These are phyloP conservation scores for Echites panduratus DNA, from an alignment of 257 asterid genomes.

Conservation along the genomic window DNA sequence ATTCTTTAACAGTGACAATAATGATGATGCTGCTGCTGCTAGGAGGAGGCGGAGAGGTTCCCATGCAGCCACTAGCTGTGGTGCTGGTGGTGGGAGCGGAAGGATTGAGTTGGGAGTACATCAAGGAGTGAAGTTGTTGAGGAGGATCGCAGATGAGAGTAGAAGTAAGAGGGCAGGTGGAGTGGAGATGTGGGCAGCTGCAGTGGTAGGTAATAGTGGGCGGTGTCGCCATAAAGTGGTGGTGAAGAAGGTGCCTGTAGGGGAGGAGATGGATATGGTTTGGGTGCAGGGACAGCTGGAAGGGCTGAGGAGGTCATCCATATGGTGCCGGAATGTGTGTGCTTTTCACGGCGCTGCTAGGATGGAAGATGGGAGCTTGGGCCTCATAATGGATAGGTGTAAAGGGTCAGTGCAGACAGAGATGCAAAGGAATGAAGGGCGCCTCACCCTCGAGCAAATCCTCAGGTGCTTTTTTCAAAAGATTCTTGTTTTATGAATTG, in stretches of 20 bases:
- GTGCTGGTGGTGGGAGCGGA: slow-evolving; percentile 32
- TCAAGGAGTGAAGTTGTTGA: slow-evolving; percentile 59
- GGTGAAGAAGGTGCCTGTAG: slow-evolving; percentile 66
- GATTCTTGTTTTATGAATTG: slow-evolving; percentile 1
- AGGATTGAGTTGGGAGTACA: slow-evolving; percentile 65
- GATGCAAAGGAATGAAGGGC: slow-evolving; percentile 84
- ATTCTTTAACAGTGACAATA: slow-evolving; percentile 19
- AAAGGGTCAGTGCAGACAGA: slow-evolving; percentile 81
- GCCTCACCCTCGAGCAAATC: slow-evolving; percentile 92
- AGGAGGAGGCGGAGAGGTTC: slow-evolving; percentile 26
- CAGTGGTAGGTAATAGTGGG: slow-evolving; percentile 31
- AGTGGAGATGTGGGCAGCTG: slow-evolving; percentile 72
- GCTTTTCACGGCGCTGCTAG: slow-evolving; percentile 78
- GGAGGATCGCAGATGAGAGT: slow-evolving; percentile 55
- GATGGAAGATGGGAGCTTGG: slow-evolving; percentile 56
- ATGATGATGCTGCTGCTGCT: slow-evolving; percentile 36
- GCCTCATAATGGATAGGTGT: slow-evolving; percentile 87
- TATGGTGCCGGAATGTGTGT: slow-evolving; percentile 97
- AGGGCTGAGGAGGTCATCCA: slow-evolving; percentile 70
- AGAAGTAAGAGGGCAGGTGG: slow-evolving; percentile 40
- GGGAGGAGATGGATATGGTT: slow-evolving; percentile 61
- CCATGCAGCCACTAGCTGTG: slow-evolving; percentile 21
- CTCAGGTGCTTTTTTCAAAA: slow-evolving; percentile 53
- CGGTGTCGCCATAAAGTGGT: slow-evolving; percentile 78
- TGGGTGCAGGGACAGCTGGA: slow-evolving; percentile 94